Conservation (phyloP, 768 basidiomycete species). For the Boletus sensibilis region DNA sequence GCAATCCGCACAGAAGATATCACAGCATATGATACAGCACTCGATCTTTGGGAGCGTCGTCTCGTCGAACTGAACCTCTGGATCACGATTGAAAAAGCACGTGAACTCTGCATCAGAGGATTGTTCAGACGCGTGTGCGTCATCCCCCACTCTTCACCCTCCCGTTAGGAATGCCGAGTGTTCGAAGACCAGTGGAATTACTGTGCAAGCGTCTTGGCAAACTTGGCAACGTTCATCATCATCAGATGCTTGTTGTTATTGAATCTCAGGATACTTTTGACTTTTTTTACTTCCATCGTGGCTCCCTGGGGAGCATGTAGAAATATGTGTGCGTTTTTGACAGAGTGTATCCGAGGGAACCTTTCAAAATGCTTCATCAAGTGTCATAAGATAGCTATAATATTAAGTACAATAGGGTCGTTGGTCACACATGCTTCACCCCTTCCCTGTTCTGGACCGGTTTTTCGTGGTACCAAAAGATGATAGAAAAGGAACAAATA, state of each 20-base stretch:
- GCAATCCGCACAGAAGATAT: constrained; percentile 81
- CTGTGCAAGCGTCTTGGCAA: not conserved
- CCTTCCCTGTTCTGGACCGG: not conserved
- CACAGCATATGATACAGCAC: constrained; percentile 72
- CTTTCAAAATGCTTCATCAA: not conserved
- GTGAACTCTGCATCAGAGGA: constrained; percentile 83
- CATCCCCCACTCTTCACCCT: not conserved
- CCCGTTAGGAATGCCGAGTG: not conserved
- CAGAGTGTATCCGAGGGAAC: not conserved
- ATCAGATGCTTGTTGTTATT: not conserved
- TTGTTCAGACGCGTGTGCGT: constrained; percentile 77
- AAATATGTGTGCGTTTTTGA: not conserved
- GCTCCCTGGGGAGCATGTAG: not conserved
- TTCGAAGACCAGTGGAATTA: not conserved
- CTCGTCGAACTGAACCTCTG: constrained; percentile 87
- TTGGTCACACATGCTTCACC: not conserved
- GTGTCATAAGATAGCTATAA: not conserved
- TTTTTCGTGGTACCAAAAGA: not conserved
- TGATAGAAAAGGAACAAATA: not conserved
- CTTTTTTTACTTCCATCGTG: not conserved
- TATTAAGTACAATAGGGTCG: not conserved
- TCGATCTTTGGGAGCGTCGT: constrained; percentile 66
- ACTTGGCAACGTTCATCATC: not conserved
- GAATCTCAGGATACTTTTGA: not conserved
- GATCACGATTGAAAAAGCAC: constrained; percentile 82